Base-by-base conservation (phyloP, 768 basidiomycete species). In the Pleurotus tuoliensis region DNA sequence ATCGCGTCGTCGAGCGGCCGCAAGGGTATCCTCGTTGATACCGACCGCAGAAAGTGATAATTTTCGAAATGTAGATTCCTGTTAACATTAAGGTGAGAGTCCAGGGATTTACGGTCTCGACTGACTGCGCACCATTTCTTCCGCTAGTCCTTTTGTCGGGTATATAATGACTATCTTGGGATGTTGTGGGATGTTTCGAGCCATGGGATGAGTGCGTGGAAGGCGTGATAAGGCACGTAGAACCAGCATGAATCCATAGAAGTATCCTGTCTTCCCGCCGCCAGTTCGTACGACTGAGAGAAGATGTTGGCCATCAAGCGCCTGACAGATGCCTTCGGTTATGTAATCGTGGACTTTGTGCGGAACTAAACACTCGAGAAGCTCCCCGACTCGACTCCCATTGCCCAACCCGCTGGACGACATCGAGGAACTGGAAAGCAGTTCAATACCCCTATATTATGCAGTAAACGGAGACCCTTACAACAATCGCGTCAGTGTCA, bases 141-240 rank as follows among this genome's bases (percentile, higher is more conserved):
- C 39, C 41, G 65, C 60, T 12, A 66, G 51, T 2, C 63, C 62
- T 46, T 63, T 67, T 3, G 64, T 68, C 13, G 66, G 67, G 34
- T 58, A 59, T 18, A 67, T 47, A 25, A 67, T 41, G 5, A 66
- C 22, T 62, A 67, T 62, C 1, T 47, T 61, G 1, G 62, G 54
- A 47, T 63, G 56, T 7, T 30, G 5, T 15, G 62, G 62, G 27
- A 64, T 24, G 22, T 61, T 53, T 53, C 16, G 22, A 49, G 48
- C 37, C 5, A 44, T 53, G 37, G 52, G 52, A 40, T 44, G 41
- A 16, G 3, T 22, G 22, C 16, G 37, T 30, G 48, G 48, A 13
- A 49, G 48, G 4, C 15, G 13, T 11, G 52, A 5, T 12, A 53
- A 4, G 15, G 38, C 52, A 5, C 4, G 52, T 15, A 41, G 16